phyloP scores from a whole-genome alignment of 2,329 filamentous ascomycete genomes.

The Pseudopyricularia cyperi region DNA sequence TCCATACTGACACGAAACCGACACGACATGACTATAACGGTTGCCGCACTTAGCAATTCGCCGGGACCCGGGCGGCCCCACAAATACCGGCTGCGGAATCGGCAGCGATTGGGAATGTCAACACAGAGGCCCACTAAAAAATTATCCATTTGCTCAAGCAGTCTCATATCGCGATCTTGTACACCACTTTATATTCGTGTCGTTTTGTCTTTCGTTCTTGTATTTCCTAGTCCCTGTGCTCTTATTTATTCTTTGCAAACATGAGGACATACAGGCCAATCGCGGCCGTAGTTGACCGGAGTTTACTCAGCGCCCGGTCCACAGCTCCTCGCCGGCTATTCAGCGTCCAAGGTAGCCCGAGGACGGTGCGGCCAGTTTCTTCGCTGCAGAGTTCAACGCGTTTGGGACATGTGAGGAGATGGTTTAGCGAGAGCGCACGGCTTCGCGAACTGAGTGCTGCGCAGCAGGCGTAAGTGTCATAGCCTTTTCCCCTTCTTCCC shows the following conservation, averaged over 20 bases:
- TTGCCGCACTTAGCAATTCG: no score
- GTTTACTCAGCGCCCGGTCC: slow-evolving; percentile 14
- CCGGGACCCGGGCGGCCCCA: no score
- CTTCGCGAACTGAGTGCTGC: slow-evolving; percentile 21
- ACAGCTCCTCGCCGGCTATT: neutral
- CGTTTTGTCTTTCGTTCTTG: neutral
- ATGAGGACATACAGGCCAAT: slow-evolving; percentile 27
- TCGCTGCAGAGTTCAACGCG: slow-evolving; percentile 11
- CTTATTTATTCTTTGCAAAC: slow-evolving; percentile 9
- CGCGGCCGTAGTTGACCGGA: slow-evolving; percentile 23
- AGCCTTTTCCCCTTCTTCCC: neutral
- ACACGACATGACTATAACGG: no score
- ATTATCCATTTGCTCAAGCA: neutral
- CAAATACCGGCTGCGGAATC: neutral
- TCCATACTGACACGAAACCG: no score
- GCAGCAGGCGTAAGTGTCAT: slow-evolving; percentile 22
- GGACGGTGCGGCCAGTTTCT: slow-evolving; percentile 7
- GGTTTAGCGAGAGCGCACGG: slow-evolving; percentile 23
- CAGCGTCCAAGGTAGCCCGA: neutral
- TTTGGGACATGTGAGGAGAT: slow-evolving; percentile 16
- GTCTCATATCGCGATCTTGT: slow-evolving; percentile 4
- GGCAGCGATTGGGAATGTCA: neutral
- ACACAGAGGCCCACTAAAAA: slow-evolving; percentile 6
- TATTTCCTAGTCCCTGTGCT: slow-evolving; percentile 5
- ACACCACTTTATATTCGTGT: neutral